Base-by-base conservation (phyloP, 2,329 filamentous ascomycete genomes). In the Penicillium carneum region DNA sequence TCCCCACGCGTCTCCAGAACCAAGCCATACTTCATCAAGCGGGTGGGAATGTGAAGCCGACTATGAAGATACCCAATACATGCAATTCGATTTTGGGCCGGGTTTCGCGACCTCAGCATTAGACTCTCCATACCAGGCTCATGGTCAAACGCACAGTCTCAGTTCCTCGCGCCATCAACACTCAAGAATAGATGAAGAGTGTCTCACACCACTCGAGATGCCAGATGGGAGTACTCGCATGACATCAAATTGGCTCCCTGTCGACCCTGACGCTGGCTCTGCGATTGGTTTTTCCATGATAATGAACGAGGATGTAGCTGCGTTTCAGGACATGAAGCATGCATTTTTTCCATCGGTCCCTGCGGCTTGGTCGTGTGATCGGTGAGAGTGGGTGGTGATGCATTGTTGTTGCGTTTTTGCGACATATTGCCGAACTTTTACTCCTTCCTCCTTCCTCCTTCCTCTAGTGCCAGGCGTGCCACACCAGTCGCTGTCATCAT, bases 191-290 rank as follows among this genome's bases (percentile, higher is more conserved):
- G 54, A 67, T 1, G 65, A 67, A 1, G 63, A 67, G 0, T 61
- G 16, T 20, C 60, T 70, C 6, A 72, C 67, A 29, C 69, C 69
- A 10, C 64, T 75, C 26, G 72, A 75, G 56, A 75, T 75, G 73
- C 73, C 73, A 3, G 73, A 75, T 51, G 73, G 73, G 0, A 71
- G 64, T 33, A 74, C 69, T 9, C 72, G 73, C 23, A 62, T 70
- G 39, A 74, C 72, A 2, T 59, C 69, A 10, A 75, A 75, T 51
- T 75, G 73, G 73, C 59, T 50, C 1, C 47, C 47, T 14, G 47
- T 50, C 1, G 47, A 50, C 14, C 47, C 47, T n/a, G 51, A 54
- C 0, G 72, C 67, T 4, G 72, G 69, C 1, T 72, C 74, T 39
- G 74, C 71, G 5, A 74, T 75, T 48, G 65, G 61, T 6, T 48